These are phyloP conservation scores for Clathrospora elynae DNA, from an alignment of 2,329 filamentous ascomycete species.

Conservation along the genomic window DNA sequence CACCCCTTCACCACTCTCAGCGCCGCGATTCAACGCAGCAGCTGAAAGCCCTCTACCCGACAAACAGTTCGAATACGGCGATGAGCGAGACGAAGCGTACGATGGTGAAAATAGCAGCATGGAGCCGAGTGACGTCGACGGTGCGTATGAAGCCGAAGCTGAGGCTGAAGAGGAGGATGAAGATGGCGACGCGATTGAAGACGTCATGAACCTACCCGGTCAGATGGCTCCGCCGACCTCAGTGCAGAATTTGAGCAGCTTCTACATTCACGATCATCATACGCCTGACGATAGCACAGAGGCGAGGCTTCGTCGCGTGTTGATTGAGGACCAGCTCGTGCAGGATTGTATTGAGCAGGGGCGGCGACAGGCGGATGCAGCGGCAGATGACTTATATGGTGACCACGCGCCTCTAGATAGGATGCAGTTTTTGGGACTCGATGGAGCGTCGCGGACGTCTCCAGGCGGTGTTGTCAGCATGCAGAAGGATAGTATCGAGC, in stretches of 20 bases:
- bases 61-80: background rate
- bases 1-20: conserved; percentile 3
- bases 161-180: background rate
- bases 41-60: background rate
- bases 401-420: no score
- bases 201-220: conserved; percentile 13
- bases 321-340: conserved; percentile 1
- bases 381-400: background rate
- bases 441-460: no score
- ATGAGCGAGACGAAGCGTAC: conserved; percentile 20
- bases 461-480: no score
- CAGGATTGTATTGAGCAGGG: background rate
- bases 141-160: background rate
- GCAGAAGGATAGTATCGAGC: background rate
- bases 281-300: background rate
- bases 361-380: background rate
- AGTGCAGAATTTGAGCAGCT: conserved; percentile 2
- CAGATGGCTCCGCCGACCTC: background rate
- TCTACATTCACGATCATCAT: conserved; percentile 1
- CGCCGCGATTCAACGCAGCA: background rate
- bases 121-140: conserved; percentile 19
- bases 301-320: background rate
- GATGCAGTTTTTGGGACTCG: no score
- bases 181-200: conserved; percentile 9
- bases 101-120: conserved; percentile 26